A percentile compares a stretch with the other conserved stretches of the same genome.
These are phyloP conservation scores for Syzygium aqueum DNA, from an alignment of 345 rosid species.

Conservation along the genomic window DNA sequence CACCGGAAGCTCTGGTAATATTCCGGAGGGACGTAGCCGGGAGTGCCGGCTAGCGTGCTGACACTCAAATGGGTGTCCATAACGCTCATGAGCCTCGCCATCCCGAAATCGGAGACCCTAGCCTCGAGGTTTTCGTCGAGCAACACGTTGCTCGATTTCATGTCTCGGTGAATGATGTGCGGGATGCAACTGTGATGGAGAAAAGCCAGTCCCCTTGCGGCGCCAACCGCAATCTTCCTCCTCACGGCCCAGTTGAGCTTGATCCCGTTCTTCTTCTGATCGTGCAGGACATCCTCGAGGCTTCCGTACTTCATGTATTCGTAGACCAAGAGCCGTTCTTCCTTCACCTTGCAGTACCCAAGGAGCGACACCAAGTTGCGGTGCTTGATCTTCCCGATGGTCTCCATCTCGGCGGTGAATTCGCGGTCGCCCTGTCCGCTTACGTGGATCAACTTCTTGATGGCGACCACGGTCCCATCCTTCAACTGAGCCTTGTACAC, in stretches of 20 bases:
- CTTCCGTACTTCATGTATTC: conserved; percentile 96
- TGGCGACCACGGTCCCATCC: conserved; percentile 84
- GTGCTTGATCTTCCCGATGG: conserved; percentile 94
- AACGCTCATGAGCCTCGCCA: conserved; percentile 87
- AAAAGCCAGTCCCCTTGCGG: conserved; percentile 85
- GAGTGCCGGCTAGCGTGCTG: conserved; percentile 96
- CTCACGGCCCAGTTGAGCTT: conserved; percentile 73
- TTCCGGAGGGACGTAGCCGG: conserved; percentile 97
- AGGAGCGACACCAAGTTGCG: conserved; percentile 85
- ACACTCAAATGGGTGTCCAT: conserved; percentile 96
- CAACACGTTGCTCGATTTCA: conserved; percentile 96
- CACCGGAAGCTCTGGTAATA: conserved; percentile 91
- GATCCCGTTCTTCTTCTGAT: conserved; percentile 58
- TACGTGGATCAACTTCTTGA: conserved; percentile 84
- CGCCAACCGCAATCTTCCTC: conserved; percentile 79
- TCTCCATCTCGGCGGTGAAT: conserved; percentile 97
- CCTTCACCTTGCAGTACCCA: conserved; percentile 88
- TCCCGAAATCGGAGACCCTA: conserved; percentile 92
- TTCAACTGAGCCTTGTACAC: conserved; percentile 85
- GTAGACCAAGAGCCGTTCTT: conserved; percentile 86
- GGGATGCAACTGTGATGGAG: conserved; percentile 91
- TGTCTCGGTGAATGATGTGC: conserved; percentile 88
- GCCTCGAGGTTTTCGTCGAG: conserved; percentile 86
- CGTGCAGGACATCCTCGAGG: conserved; percentile 82
- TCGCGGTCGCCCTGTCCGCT: conserved; percentile 98